Conservation (phyloP, 192 early-diverging fungal genomes). For the Podila minutissima region DNA sequence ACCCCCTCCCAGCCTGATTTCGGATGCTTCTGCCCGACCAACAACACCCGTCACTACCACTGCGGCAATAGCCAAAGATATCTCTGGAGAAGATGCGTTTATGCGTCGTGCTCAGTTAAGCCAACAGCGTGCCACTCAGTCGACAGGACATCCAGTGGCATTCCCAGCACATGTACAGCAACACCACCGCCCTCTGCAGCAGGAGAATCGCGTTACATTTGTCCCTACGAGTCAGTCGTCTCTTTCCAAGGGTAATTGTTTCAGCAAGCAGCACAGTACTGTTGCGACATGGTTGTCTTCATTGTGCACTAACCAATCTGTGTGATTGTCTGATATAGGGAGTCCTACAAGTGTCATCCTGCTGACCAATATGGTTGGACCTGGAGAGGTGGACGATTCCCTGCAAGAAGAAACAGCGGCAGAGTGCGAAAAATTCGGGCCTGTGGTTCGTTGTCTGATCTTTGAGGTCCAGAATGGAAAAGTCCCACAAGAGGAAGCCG, state of each 20-base stretch:
- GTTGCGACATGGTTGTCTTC: neutral
- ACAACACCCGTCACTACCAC: conserved; percentile 3
- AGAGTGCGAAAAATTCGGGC: conserved; percentile 82
- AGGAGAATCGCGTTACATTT: conserved; percentile 12
- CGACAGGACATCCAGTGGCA: neutral
- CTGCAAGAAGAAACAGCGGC: conserved; percentile 80
- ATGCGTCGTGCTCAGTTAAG: conserved; percentile 64
- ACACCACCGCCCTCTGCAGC: neutral
- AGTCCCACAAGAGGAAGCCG: conserved; percentile 71
- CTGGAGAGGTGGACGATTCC: conserved; percentile 79
- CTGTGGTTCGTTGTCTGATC: conserved; percentile 73
- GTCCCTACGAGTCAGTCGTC: neutral
- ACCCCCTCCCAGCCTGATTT: conserved; percentile 36
- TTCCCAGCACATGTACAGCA: neutral
- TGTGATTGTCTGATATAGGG: conserved; percentile 4
- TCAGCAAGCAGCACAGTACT: neutral
- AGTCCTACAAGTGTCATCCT: conserved; percentile 61
- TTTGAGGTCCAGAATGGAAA: conserved; percentile 69
- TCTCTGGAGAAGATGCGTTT: conserved; percentile 77
- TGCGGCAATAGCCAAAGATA: conserved; percentile 53
- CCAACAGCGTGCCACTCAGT: conserved; percentile 16
- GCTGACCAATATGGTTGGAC: conserved; percentile 81
- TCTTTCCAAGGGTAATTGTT: conserved; percentile 10
- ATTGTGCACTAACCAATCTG: neutral
- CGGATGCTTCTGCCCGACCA: neutral